Conservation (phyloP, 2,329 filamentous ascomycete species). For the Pseudogymnoascus sp. region DNA sequence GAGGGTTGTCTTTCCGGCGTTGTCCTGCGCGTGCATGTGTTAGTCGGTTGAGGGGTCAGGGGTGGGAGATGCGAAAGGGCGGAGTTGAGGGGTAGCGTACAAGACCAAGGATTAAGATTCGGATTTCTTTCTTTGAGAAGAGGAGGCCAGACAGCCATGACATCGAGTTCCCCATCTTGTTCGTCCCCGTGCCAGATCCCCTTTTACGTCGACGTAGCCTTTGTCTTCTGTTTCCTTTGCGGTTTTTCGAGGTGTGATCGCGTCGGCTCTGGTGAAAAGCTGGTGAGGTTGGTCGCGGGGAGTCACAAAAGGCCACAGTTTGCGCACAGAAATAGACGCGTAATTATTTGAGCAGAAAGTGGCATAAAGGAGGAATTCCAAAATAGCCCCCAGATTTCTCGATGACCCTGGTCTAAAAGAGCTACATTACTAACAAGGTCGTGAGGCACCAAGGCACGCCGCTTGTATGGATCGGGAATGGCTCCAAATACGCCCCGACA, state of each 20-base stretch:
- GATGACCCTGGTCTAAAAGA: not conserved
- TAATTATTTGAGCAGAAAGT: not conserved
- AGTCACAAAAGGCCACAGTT: not conserved
- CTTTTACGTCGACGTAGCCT: not conserved
- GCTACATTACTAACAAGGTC: not conserved
- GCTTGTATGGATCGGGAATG: constrained; percentile 6
- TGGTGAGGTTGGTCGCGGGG: not conserved
- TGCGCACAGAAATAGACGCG: not conserved
- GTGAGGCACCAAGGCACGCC: constrained; percentile 1
- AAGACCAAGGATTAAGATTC: constrained; percentile 89
- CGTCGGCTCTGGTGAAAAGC: not conserved
- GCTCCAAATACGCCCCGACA: not conserved
- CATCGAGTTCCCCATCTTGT: constrained; percentile 30
- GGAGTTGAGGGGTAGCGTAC: constrained; percentile 45
- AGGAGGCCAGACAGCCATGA: constrained; percentile 66
- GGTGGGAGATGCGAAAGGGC: constrained; percentile 13
- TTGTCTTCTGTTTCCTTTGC: not conserved
- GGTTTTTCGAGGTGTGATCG: not conserved
- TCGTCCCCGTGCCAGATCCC: constrained; percentile 3
- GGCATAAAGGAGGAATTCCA: not conserved
- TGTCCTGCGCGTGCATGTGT: constrained; percentile 57
- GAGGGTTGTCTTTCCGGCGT: constrained; percentile 95
- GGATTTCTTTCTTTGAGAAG: constrained; percentile 94
- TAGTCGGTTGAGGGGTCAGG: constrained; percentile 14
- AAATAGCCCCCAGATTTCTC: not conserved